phyloP scores from a whole-genome alignment of 495 filamentous ascomycete species.

The Neurospora sp. region DNA sequence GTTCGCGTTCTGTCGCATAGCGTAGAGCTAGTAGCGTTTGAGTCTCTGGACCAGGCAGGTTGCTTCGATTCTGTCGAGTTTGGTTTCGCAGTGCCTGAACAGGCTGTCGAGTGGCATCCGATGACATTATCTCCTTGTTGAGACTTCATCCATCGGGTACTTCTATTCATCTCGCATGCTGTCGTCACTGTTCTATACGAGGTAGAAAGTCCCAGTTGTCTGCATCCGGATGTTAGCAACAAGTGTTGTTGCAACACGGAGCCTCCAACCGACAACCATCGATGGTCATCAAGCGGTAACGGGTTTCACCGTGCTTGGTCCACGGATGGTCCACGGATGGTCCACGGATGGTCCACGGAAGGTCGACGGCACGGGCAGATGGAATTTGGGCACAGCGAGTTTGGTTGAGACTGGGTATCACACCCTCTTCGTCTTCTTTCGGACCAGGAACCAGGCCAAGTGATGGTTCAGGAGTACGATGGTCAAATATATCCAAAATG shows the following conservation, averaged over 20 bases:
- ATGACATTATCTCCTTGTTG: neutral
- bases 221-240: neutral
- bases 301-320: neutral
- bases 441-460: neutral
- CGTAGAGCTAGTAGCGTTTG: neutral
- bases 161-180: neutral
- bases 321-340: neutral
- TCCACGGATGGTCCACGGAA: neutral
- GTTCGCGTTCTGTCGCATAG: neutral
- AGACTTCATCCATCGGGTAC: neutral
- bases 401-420: neutral
- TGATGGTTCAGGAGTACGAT: neutral
- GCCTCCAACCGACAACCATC: neutral
- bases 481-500: neutral
- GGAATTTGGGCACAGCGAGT: neutral
- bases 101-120: neutral
- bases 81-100: neutral
- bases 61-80: neutral
- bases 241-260: neutral
- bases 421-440: neutral
- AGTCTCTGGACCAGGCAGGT: neutral
- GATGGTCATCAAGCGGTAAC: neutral
- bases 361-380: neutral
- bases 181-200: neutral
- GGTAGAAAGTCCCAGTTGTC: neutral